Evolutionary conservation across 208 protist genomes (phyloP).

Genomic region (Strigomonas culicis): DNA sequence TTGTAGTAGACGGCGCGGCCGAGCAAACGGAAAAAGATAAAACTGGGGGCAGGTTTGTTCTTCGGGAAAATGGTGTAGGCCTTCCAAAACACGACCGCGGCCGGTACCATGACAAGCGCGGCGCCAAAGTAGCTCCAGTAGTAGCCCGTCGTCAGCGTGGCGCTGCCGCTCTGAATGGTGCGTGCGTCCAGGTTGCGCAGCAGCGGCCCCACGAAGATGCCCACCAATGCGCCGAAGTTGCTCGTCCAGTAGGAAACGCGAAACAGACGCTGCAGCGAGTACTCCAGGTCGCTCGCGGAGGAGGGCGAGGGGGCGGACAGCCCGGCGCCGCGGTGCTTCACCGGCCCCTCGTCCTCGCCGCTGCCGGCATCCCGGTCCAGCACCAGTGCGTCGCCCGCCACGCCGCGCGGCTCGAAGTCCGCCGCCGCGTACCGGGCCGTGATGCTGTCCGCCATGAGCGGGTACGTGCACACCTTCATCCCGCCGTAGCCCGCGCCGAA

Average conservation of each 20-base stretch:
- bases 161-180: conserved; percentile 20
- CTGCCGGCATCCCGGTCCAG: neutral
- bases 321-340: neutral
- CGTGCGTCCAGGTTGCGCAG: conserved; percentile 36
- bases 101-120: conserved; percentile 29
- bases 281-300: conserved; percentile 6
- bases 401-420: neutral
- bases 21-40: conserved; percentile 47
- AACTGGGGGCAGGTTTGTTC: conserved; percentile 36
- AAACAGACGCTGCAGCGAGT: conserved; percentile 42
- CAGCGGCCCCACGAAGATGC: conserved; percentile 55
- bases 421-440: conserved; percentile 16
- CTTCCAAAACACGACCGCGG: conserved; percentile 22
- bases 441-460: conserved; percentile 65
- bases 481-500: conserved; percentile 54
- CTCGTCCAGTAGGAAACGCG: conserved; percentile 46
- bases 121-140: conserved; percentile 53
- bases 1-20: conserved; percentile 23
- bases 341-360: neutral
- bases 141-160: conserved; percentile 47
- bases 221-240: conserved; percentile 48
- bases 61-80: conserved; percentile 23
- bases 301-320: neutral
- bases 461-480: conserved; percentile 74
- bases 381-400: neutral